Evolutionary conservation across 306 rosid genomes (phyloP), one percentile per base, ranked within the genome.

Genomic region (Oemleria cerasiformis): DNA sequence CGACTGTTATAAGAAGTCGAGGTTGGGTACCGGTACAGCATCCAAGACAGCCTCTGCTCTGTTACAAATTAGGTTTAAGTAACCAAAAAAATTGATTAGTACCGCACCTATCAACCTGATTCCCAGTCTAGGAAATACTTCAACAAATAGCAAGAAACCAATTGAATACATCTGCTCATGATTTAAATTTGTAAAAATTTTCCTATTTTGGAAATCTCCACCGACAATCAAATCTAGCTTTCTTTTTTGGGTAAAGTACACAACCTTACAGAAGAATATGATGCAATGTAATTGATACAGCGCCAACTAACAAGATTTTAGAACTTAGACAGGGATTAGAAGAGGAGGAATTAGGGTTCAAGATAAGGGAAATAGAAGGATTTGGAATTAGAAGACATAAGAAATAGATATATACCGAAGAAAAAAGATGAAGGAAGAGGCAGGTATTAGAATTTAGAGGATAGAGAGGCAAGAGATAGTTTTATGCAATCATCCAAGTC

Each of bases 41-140:
- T 82, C 96, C 95, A 78, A 83, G 77, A 80, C 97, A 87, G 83
- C 98, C 88, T 83, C 98, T 94, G 96, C 71, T 84, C 98, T 91
- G 96, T 91, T 88, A 62, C 86, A 89, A 87, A 82, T 80, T 63
- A 82, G 88, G 84, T 88, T 72, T 67, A 70, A 70, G 74, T 57
- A 75, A 80, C 81, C 86, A 72, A 70, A 74, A 63, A 74, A 70
- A 86, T 39, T 81, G 89, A 88, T 87, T 75, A 84, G 56, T 73
- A 80, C 86, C 57, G 50, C 62, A 36, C 42, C 40, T 64, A 77
- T 41, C 66, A 76, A 75, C 77, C 66, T 36, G 43, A 50, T 59
- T 56, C 47, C 34, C 23, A 68, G 21, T 66, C 72, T 59, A 57
- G 58, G 45, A 48, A 23, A 30, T 30, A 4, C 36, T 30, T 30